Conservation (phyloP, 441 rosid genomes). For the Theobroma grandiflorum region DNA sequence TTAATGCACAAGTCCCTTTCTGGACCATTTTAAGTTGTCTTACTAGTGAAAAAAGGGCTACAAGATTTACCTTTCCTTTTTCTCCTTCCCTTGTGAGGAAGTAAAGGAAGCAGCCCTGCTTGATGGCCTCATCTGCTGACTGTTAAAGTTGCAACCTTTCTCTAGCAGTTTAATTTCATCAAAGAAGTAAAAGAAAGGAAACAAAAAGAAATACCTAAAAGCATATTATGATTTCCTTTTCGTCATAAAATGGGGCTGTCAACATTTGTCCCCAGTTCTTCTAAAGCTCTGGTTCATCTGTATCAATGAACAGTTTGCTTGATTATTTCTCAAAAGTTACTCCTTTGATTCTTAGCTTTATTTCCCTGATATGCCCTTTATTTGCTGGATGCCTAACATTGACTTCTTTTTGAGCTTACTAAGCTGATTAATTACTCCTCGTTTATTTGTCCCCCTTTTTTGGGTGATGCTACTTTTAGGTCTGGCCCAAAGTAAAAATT, state of each 20-base stretch:
- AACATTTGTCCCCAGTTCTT: slow-evolving; percentile 2
- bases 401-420: slow-evolving; percentile 30
- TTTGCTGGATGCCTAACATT: slow-evolving; percentile 37
- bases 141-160: slow-evolving; percentile 36
- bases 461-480: slow-evolving; percentile 22
- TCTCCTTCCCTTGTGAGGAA: slow-evolving; percentile 28
- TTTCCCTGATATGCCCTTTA: slow-evolving; percentile 23
- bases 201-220: slow-evolving; percentile 34
- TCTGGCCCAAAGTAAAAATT: slow-evolving; percentile 27
- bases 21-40: slow-evolving; percentile 37
- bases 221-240: slow-evolving; percentile 33
- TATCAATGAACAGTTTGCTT: slow-evolving; percentile 20
- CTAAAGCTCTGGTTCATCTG: slow-evolving; percentile 28
- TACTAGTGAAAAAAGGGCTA: slow-evolving; percentile 33
- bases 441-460: slow-evolving; percentile 15
- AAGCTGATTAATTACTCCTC: slow-evolving; percentile 6
- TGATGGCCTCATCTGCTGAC: slow-evolving; percentile 30
- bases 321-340: slow-evolving; percentile 28
- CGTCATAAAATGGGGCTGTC: slow-evolving; percentile 27
- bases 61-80: slow-evolving; percentile 36
- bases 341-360: slow-evolving; percentile 25
- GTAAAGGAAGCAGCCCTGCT: slow-evolving; percentile 31
- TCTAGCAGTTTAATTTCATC: slow-evolving; percentile 36
- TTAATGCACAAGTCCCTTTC: slow-evolving; percentile 45
- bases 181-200: slow-evolving; percentile 34